These are phyloP conservation scores for Schoenoplectus triqueter DNA, from an alignment of 202 grass and related monocot species.

Conservation along the genomic window DNA sequence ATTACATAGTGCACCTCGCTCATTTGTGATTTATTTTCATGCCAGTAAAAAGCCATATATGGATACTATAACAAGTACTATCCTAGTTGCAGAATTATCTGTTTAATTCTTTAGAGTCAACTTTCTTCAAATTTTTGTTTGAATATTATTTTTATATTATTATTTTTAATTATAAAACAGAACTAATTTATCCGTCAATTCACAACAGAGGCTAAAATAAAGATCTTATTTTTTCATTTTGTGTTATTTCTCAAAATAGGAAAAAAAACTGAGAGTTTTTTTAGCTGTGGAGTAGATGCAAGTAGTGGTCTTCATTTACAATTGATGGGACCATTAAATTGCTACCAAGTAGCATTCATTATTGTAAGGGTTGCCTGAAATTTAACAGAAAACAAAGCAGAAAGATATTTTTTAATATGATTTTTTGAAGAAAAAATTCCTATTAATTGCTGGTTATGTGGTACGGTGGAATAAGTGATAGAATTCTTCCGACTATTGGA, in stretches of 20 bases:
- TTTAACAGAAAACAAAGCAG: background rate
- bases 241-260: background rate
- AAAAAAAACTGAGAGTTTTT: background rate
- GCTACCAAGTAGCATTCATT: background rate
- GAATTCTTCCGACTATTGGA: background rate
- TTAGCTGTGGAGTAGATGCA: background rate
- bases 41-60: background rate
- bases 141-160: background rate
- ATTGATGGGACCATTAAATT: background rate
- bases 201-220: too few relatives aligned
- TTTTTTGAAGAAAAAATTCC: background rate
- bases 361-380: background rate
- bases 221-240: too few relatives aligned
- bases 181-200: background rate
- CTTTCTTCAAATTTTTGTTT: background rate
- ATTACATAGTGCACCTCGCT: background rate
- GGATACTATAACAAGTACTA: background rate
- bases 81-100: background rate
- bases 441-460: background rate
- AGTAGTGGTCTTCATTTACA: background rate
- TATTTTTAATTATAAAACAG: background rate
- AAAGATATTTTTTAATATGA: background rate
- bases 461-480: background rate
- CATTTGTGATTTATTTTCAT: conserved; percentile 14
- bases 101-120: background rate